phyloP scores from a whole-genome alignment of 1,284 basidiomycete genomes.

The Porphyrellus sp. region DNA sequence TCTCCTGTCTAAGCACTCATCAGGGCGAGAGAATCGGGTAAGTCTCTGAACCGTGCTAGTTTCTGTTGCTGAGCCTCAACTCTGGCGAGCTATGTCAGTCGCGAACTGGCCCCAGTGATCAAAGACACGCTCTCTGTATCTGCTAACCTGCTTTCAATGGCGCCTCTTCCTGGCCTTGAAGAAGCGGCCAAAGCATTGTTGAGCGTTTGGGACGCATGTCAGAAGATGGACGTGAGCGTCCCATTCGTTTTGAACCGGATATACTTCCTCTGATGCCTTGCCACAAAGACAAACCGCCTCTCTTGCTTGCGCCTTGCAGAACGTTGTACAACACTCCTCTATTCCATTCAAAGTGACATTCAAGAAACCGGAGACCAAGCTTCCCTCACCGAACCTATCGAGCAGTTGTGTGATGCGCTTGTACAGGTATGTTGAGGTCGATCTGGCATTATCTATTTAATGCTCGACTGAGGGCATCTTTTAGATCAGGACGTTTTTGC shows the following conservation, averaged over 20 bases:
- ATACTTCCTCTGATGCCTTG: background rate
- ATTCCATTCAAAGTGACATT: conserved; percentile 46
- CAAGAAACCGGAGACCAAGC: conserved; percentile 35
- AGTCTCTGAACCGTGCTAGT: background rate
- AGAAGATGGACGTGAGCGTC: conserved; percentile 56
- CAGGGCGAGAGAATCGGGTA: conserved; percentile 24
- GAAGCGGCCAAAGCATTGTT: conserved; percentile 51
- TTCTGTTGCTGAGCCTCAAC: conserved; percentile 2
- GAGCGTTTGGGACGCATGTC: conserved; percentile 59
- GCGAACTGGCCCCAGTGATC: conserved; percentile 22
- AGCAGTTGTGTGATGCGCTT: conserved; percentile 37
- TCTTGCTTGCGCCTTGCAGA: conserved; percentile 50
- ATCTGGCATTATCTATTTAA: background rate
- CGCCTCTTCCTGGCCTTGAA: conserved; percentile 54
- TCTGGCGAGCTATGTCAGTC: conserved; percentile 23
- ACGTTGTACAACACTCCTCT: conserved; percentile 50
- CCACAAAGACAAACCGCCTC: conserved; percentile 50
- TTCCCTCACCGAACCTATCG: conserved; percentile 36
- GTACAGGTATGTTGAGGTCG: conserved; percentile 44
- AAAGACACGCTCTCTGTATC: conserved; percentile 26
- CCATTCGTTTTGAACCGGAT: background rate
- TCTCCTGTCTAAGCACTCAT: conserved; percentile 26
- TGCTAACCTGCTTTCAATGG: conserved; percentile 49
- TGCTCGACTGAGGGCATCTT: conserved; percentile 21
- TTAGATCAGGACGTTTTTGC: conserved; percentile 50